A percentile compares a stretch with the other conserved stretches of the same genome.
Evolutionary conservation across 257 asterid genomes (phyloP).

Genomic region (Capsicum rhomboideum): DNA sequence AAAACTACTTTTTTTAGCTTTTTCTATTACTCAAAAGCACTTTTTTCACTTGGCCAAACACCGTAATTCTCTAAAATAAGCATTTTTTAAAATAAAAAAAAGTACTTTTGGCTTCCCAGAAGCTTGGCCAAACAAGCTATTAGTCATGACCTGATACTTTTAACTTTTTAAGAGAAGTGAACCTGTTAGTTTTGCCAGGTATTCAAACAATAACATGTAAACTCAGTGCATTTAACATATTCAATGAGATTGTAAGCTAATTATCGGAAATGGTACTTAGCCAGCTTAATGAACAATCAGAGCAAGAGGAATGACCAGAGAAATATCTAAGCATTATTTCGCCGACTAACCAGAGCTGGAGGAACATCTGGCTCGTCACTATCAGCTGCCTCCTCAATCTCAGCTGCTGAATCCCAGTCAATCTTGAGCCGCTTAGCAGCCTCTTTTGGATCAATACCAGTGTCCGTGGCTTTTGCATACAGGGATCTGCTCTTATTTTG

Average conservation of each 20-base stretch:
- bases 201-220: background rate
- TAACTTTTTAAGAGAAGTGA: background rate
- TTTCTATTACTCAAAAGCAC: background rate
- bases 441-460: constrained; percentile 71
- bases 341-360: constrained; percentile 54
- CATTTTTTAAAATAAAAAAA: background rate
- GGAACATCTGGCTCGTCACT: constrained; percentile 68
- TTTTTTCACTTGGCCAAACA: background rate
- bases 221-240: background rate
- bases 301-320: background rate
- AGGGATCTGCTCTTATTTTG: constrained; percentile 58
- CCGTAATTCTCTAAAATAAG: background rate
- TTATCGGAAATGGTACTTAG: background rate
- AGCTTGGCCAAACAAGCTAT: background rate
- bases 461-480: constrained; percentile 79
- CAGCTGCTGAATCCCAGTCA: constrained; percentile 97
- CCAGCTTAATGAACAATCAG: background rate
- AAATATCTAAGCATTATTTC: background rate
- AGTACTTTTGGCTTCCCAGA: background rate
- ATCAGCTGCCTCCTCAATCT: constrained; percentile 52
- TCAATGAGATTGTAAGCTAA: background rate
- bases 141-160: background rate
- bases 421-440: constrained; percentile 85
- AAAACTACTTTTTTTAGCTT: background rate
- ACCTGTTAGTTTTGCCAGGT: background rate